A percentile compares a stretch with the other conserved stretches of the same genome.
phyloP scores from a whole-genome alignment of 805 yeast species.

The Debaryomyces hansenii region DNA sequence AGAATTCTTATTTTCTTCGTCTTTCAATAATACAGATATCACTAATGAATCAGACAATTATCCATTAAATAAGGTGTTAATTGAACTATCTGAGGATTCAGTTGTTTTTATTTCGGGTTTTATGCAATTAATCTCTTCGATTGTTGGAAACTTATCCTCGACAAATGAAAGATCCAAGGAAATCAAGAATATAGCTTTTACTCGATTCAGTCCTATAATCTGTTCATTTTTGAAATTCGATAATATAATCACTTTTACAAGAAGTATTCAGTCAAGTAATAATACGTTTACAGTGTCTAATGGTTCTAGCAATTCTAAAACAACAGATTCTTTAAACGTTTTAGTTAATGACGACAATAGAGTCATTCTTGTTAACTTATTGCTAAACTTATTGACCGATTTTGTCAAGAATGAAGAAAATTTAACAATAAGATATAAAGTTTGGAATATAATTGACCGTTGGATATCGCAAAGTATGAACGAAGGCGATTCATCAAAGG shows the following conservation, averaged over 20 bases:
- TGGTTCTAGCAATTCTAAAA: constrained; percentile 8
- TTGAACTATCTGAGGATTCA: constrained; percentile 78
- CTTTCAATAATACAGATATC: constrained; percentile 3
- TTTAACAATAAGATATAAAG: constrained; percentile 36
- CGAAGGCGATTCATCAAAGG: background rate
- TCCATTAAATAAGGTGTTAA: constrained; percentile 32
- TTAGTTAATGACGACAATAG: constrained; percentile 36
- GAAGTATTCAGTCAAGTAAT: constrained; percentile 4
- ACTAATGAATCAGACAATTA: constrained; percentile 22
- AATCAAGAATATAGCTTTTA: constrained; percentile 26
- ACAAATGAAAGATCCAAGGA: constrained; percentile 23
- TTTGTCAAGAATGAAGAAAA: constrained; percentile 47
- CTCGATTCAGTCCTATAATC: constrained; percentile 34
- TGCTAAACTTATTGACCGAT: constrained; percentile 50
- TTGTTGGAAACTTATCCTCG: constrained; percentile 29
- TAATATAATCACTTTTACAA: constrained; percentile 27
- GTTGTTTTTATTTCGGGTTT: constrained; percentile 72
- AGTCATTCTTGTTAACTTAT: constrained; percentile 31
- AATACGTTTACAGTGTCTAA: background rate
- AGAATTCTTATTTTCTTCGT: constrained; percentile 27
- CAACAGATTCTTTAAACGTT: constrained; percentile 20
- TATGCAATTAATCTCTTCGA: constrained; percentile 55
- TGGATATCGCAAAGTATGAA: constrained; percentile 55
- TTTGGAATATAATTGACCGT: constrained; percentile 71
- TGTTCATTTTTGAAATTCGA: constrained; percentile 39